These are phyloP conservation scores for Erigeron philadelphicus DNA, from an alignment of 140 eudicot species.

Conservation along the genomic window DNA sequence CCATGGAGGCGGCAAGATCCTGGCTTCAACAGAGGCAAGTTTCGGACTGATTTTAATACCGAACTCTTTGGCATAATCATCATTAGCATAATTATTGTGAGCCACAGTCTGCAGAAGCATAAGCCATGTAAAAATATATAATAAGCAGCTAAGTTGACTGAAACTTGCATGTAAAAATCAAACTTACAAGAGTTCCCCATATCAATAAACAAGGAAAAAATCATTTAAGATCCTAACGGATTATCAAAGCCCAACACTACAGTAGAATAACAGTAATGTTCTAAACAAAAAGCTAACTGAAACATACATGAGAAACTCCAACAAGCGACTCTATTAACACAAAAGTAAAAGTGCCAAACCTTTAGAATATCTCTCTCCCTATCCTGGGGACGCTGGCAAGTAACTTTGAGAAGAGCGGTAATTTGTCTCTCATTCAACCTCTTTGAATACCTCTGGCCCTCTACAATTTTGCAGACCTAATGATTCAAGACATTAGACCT, in stretches of 20 bases:
- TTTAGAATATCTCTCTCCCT: conserved; percentile 67
- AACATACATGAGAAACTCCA: not conserved
- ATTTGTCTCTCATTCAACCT: conserved; percentile 75
- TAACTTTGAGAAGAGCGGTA: conserved; percentile 73
- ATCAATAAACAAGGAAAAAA: not conserved
- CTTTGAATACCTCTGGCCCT: conserved; percentile 87
- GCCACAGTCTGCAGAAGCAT: conserved; percentile 57
- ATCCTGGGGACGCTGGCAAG: conserved; percentile 89
- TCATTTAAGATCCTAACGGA: not conserved
- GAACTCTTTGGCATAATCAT: conserved; percentile 77
- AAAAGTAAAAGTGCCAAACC: conserved; percentile 29
- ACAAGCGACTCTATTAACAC: not conserved
- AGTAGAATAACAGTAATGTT: not conserved
- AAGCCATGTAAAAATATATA: not conserved
- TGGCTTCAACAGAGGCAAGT: conserved; percentile 78
- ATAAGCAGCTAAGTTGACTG: not conserved
- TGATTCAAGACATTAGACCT: conserved; percentile 7
- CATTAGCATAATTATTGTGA: conserved; percentile 65
- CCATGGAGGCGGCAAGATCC: conserved; percentile 97
- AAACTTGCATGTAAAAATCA: not conserved
- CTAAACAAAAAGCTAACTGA: not conserved
- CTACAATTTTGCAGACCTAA: conserved; percentile 91
- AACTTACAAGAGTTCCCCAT: not conserved
- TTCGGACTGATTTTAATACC: conserved; percentile 74
- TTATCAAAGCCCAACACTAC: not conserved